Conservation (phyloP, 805 yeast genomes). For the Pichia paraexigua region DNA sequence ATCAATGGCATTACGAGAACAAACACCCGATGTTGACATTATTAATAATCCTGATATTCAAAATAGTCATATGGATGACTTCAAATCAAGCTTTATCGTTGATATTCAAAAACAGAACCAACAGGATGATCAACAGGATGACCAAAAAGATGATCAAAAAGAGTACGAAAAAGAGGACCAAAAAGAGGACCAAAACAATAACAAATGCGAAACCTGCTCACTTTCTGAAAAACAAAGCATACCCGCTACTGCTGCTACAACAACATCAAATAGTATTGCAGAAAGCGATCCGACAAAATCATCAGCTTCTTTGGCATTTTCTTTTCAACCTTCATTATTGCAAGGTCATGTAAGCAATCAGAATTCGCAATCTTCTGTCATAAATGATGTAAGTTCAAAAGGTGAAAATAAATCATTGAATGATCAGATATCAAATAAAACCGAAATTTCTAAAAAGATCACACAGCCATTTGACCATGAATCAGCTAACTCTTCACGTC, state of each 20-base stretch:
- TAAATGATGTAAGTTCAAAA: neutral
- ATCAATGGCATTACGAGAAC: neutral
- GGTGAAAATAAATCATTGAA: neutral
- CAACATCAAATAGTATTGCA: neutral
- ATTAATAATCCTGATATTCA: neutral
- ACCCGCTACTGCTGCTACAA: neutral
- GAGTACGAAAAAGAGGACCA: neutral
- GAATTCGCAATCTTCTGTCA: neutral
- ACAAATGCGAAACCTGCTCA: neutral
- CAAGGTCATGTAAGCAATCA: conserved; percentile 3
- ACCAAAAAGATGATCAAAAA: neutral
- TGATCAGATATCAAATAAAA: conserved; percentile 10
- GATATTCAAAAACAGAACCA: neutral
- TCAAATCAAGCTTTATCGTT: neutral
- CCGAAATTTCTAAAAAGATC: conserved; percentile 11
- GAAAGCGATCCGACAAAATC: neutral
- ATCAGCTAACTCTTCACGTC: neutral
- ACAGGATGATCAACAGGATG: neutral
- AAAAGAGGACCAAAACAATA: neutral
- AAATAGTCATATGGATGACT: neutral
- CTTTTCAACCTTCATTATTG: conserved; percentile 6
- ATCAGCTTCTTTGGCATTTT: conserved; percentile 1
- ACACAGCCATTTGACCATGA: neutral
- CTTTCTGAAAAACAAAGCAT: neutral
- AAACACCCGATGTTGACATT: neutral